Evolutionary conservation across 306 rosid genomes (phyloP), one percentile per base, ranked within the genome.

Genomic region (Quercus engelmannii): DNA sequence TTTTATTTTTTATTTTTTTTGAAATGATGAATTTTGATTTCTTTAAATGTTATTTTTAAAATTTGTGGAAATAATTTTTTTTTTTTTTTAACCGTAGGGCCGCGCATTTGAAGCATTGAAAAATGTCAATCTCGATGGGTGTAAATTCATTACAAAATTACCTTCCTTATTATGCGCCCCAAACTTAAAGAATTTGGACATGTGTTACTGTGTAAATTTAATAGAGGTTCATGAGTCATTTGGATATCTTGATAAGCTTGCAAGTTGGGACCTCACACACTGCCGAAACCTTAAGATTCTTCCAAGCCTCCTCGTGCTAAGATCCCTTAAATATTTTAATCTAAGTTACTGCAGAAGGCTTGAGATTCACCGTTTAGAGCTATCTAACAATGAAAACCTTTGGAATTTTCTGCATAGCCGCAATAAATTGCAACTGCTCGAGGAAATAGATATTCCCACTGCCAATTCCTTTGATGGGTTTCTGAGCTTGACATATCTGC

Each of bases 351-450:
- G 30, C 30, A 0, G 0, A 28, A 2, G 30, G 30, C 30, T 28
- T 28, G 30, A 28, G 30, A 28, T 33, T 33, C 0, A 0, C 0
- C 0, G 0, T 0, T 33, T 33, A 5, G 0, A 0, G 6, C 6
- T 33, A 33, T 33, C 38, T 5, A 33, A 33, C 38, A 33, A 1
- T 33, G 38, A 33, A 33, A 5, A 33, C 38, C 38, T 33, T 33
- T 5, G 38, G 1, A 33, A 33, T 31, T 4, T 31, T 31, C 35
- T 31, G 35, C 35, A 31, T 31, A 31, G 35, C 35, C 35, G 1
- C 35, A 31, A 31, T 33, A 33, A 33, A 33, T 33, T 33, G 38
- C 38, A 33, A 33, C 38, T 33, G 38, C 38, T 1, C 6, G 38
- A 33, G 38, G 43, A 38, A 38, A 38, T 7, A 38, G 43, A 38